A percentile compares a stretch with the other conserved stretches of the same genome.
These are phyloP conservation scores for Vitis amurensis DNA, from an alignment of 164 flowering plant species.

Conservation along the genomic window DNA sequence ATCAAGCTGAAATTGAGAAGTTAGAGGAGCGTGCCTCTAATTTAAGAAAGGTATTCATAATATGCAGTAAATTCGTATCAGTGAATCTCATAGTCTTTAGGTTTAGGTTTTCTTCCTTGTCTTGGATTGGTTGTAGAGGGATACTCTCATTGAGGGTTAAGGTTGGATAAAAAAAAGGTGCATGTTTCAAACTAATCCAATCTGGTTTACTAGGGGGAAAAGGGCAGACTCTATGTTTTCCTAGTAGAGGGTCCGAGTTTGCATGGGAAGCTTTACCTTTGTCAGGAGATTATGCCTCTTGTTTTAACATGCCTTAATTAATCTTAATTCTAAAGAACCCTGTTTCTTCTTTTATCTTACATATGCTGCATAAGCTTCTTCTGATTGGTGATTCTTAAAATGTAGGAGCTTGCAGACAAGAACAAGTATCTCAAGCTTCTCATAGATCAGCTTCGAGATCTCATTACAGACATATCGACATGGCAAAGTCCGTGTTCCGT, in stretches of 20 bases:
- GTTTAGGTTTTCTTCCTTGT: not conserved
- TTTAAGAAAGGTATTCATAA: constrained; percentile 60
- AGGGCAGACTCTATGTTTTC: too few relatives aligned
- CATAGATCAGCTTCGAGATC: constrained; percentile 79
- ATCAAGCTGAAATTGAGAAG: constrained; percentile 54
- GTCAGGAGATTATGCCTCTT: too few relatives aligned
- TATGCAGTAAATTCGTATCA: not conserved
- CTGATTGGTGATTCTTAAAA: not conserved
- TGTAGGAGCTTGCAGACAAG: constrained; percentile 73
- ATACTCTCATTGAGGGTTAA: not conserved
- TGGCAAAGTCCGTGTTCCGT: constrained; percentile 89
- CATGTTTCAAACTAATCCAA: too few relatives aligned
- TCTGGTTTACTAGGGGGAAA: too few relatives aligned
- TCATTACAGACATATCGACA: constrained; percentile 68
- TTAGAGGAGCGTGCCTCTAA: constrained; percentile 58
- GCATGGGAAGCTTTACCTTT: too few relatives aligned
- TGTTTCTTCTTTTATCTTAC: not conserved
- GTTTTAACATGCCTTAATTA: too few relatives aligned
- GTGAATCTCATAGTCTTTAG: not conserved
- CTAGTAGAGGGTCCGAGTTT: too few relatives aligned
- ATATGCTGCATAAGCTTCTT: not conserved
- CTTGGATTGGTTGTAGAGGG: not conserved
- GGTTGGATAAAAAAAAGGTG: too few relatives aligned
- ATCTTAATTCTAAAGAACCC: not conserved
- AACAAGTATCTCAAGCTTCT: constrained; percentile 63